Evolutionary conservation across 2,329 filamentous ascomycete genomes (phyloP), one percentile per base, ranked within the genome.

Genomic region (Monascus ruber): DNA sequence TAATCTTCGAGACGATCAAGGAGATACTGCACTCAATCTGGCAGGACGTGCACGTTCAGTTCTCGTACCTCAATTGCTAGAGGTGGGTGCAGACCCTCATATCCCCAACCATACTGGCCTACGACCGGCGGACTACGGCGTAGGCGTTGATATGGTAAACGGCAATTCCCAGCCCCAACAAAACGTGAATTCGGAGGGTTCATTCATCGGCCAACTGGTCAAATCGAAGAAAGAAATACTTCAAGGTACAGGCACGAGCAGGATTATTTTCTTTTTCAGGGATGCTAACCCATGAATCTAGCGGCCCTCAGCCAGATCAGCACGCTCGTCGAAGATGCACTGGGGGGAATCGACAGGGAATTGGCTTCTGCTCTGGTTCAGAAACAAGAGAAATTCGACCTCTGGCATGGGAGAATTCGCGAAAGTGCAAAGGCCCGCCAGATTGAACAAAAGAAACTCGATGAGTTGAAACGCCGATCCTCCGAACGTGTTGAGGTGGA

Each of bases 1-100:
- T 43, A 96, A 98, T 53, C 83, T 88, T 0, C 84, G 89, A 52
- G 91, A 98, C 61, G 87, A 88, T 53, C 83, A 84, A 28, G 91
- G 91, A 1, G 94, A 98, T 55, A 98, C 91, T 0, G 91, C 91
- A 0, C 70, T 98, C 17, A 95, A 95, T 50, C 81, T 96, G 45
- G 91, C 89, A 2, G 88, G 91, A 1, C 76, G 91, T 44, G 94
- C 95, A 49, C 86, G 87, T 24, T 96, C 94, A 58, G 93, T 86
- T 52, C 94, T 98, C 51, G 94, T 96, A 42, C 89, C 87, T n/a
- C 91, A 98, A 58, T 71, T 98, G 27, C 72, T 96, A 7, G 91
- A 98, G 63, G 88, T 98, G 33, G 87, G 89, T 41, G 91, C 91
- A 1, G 87, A 96, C 59, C 83, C 87, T n/a, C 79, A 82, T 38